phyloP scores from a whole-genome alignment of 805 yeast species.

The Candida arabinofermentans region DNA sequence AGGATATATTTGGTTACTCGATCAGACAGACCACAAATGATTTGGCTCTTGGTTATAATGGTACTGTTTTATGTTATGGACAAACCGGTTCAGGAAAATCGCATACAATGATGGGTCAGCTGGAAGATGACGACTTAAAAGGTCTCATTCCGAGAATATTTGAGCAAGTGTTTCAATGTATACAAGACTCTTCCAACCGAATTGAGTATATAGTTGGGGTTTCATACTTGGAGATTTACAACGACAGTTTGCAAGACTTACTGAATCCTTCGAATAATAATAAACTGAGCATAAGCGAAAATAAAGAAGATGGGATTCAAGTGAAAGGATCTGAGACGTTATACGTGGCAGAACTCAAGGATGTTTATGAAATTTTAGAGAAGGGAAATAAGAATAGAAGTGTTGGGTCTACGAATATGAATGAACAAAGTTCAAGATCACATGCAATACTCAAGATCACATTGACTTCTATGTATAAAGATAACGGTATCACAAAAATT shows the following conservation, averaged over 20 bases:
- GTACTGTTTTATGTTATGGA: constrained; percentile 53
- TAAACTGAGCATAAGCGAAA: constrained; percentile 57
- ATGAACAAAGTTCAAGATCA: constrained; percentile 69
- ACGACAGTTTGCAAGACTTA: constrained; percentile 73
- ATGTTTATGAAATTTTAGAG: constrained; percentile 53
- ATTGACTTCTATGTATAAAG: constrained; percentile 54
- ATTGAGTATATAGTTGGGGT: constrained; percentile 65
- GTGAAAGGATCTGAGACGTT: constrained; percentile 67
- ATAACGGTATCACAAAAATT: constrained; percentile 53
- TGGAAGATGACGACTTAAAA: constrained; percentile 31
- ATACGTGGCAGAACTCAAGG: constrained; percentile 54
- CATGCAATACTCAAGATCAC: constrained; percentile 75
- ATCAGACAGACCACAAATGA: constrained; percentile 64
- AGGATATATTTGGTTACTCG: constrained; percentile 54
- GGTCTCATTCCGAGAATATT: constrained; percentile 77
- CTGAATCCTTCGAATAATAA: constrained; percentile 38
- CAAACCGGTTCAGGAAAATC: constrained; percentile 87
- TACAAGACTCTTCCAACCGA: constrained; percentile 43
- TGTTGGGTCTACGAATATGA: constrained; percentile 63
- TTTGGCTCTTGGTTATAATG: constrained; percentile 56
- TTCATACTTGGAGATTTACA: constrained; percentile 75
- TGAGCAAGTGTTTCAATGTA: constrained; percentile 57
- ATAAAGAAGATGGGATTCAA: constrained; percentile 58
- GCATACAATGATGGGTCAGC: constrained; percentile 70
- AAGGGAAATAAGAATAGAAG: constrained; percentile 56